Evolutionary conservation across 306 rosid genomes (phyloP), one percentile per base, ranked within the genome.

Genomic region (Fagus sylvatica): DNA sequence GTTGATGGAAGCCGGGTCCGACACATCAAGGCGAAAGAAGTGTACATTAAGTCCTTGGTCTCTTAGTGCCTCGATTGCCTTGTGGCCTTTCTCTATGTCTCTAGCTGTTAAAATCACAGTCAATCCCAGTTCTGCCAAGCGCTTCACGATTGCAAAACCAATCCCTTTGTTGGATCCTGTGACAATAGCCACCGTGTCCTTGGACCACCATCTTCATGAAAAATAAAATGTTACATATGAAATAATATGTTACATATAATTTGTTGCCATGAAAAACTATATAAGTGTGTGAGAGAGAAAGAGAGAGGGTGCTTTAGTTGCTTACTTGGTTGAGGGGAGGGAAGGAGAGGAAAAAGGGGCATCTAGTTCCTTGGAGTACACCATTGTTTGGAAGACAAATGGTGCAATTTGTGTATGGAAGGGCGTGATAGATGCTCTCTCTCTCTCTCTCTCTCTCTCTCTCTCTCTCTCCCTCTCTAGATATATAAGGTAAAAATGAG

Each of bases 91-190:
- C 34, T 70, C 76, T 8, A 5, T 54, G 82, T 91, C 84, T 69
- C 99, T 88, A 1, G 98, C 96, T 0, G 98, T 89, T 71, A 95
- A 79, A 22, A 95, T 82, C 13, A 95, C 98, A 0, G 75, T 89
- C 4, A 93, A 17, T 13, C 97, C 99, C 79, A 87, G 6, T 69
- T 87, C 83, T 1, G 96, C 95, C 48, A 95, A 62, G 10, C 75
- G 74, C 83, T 89, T 93, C 84, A 84, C 97, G 22, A 95, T 6
- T 3, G 97, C 96, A 76, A 71, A 91, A 13, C 99, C 99, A 22
- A 95, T 93, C 6, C 99, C 99, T 30, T 80, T 86, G 88, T 95
- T 95, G 2, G 93, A 93, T 67, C 98, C 99, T 0, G 99, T 93
- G 39, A 95, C 99, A 79, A 95, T 85, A 11, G 93, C 98, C 53